Evolutionary conservation across 371 early-diverging fungal genomes (phyloP).

Genomic region (Catenaria anguillulae): DNA sequence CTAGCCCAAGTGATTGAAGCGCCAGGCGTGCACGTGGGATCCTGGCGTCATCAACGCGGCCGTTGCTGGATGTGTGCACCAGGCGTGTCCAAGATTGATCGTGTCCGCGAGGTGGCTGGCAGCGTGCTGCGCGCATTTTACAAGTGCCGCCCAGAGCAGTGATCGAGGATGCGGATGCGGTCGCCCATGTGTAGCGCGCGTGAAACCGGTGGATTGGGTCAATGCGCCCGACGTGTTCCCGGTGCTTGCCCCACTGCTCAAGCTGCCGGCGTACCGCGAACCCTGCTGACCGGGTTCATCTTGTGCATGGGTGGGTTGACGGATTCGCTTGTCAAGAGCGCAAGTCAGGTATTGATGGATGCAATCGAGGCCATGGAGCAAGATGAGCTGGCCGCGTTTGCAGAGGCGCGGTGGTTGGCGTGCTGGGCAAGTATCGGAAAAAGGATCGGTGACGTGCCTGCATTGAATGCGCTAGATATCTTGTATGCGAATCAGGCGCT

Average conservation of each 20-base stretch:
- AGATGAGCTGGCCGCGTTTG: slow-evolving; percentile 19
- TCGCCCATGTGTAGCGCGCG: background rate
- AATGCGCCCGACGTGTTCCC: slow-evolving; percentile 49
- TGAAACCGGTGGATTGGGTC: slow-evolving; percentile 32
- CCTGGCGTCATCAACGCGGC: slow-evolving; percentile 39
- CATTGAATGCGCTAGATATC: slow-evolving; percentile 49
- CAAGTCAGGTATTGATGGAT: slow-evolving; percentile 40
- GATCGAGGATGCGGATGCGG: background rate
- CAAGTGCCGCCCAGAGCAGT: slow-evolving; percentile 1
- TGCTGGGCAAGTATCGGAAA: slow-evolving; percentile 28
- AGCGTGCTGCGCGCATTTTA: slow-evolving; percentile 10
- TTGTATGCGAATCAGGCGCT: slow-evolving; percentile 19
- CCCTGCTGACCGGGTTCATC: slow-evolving; percentile 47
- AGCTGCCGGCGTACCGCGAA: slow-evolving; percentile 35
- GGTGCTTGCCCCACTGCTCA: slow-evolving; percentile 37
- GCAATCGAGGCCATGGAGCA: slow-evolving; percentile 29
- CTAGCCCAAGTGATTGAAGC: slow-evolving; percentile 24
- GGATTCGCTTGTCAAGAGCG: slow-evolving; percentile 49
- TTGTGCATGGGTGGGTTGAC: slow-evolving; percentile 64
- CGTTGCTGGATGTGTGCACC: slow-evolving; percentile 42
- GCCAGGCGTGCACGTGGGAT: slow-evolving; percentile 20
- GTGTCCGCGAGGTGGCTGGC: slow-evolving; percentile 31
- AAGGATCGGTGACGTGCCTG: slow-evolving; percentile 49
- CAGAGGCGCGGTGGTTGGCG: slow-evolving; percentile 22
- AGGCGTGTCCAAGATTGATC: slow-evolving; percentile 71